phyloP scores from a whole-genome alignment of 176 grass and related monocot species.

The Rhynchospora breviuscula region DNA sequence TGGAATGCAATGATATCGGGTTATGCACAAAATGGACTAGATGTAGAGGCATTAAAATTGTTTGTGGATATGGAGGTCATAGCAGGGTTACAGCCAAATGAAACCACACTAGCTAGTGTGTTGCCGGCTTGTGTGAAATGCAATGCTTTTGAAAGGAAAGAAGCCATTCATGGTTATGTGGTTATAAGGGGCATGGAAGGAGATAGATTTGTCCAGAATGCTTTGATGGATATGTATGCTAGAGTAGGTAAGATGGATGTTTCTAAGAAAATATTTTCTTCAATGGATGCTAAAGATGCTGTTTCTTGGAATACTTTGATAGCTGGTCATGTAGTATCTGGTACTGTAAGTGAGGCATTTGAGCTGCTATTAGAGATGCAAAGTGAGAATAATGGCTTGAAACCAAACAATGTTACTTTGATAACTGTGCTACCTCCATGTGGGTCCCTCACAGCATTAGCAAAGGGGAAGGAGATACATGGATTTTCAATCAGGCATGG shows the following conservation, averaged over 20 bases:
- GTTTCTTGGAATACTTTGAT: slow-evolving; percentile 94
- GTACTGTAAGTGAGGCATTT: slow-evolving; percentile 50
- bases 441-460: slow-evolving; percentile 51
- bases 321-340: slow-evolving; percentile 53
- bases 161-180: slow-evolving; percentile 77
- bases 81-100: slow-evolving; percentile 53
- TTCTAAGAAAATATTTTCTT: slow-evolving; percentile 53
- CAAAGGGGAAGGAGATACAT: slow-evolving; percentile 86
- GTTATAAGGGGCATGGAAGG: slow-evolving; percentile 64
- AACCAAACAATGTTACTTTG: slow-evolving; percentile 71
- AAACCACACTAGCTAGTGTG: slow-evolving; percentile 79
- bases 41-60: slow-evolving; percentile 56
- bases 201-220: slow-evolving; percentile 92
- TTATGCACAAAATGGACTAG: slow-evolving; percentile 68
- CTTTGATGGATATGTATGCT: slow-evolving; percentile 93
- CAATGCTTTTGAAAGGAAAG: slow-evolving; percentile 53
- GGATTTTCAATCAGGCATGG: slow-evolving; percentile 51
- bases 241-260: slow-evolving; percentile 61
- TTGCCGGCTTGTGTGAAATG: slow-evolving; percentile 64
- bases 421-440: slow-evolving; percentile 83
- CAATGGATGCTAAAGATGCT: slow-evolving; percentile 48
- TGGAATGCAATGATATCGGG: slow-evolving; percentile 97
- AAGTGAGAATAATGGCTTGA: slow-evolving; percentile 12
- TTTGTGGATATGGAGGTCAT: slow-evolving; percentile 58
- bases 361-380: slow-evolving; percentile 52